Evolutionary conservation across 192 early-diverging fungal genomes (phyloP), one percentile per base, ranked within the genome.

Genomic region (Entomortierella beljakovae): DNA sequence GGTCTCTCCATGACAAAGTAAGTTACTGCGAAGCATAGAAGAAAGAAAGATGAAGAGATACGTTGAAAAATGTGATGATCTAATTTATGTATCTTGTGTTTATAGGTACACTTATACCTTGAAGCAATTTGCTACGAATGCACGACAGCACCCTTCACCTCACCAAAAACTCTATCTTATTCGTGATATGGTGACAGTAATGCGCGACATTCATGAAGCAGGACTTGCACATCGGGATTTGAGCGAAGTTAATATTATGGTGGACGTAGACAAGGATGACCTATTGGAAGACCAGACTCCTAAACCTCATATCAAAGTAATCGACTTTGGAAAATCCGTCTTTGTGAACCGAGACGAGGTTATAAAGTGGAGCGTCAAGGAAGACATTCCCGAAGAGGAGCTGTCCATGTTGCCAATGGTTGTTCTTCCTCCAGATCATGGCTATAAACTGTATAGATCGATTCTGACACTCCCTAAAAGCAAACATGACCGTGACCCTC

Each of bases 211-310:
- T 50, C 88, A 88, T 50, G 54, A 71, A 6, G 80, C 82, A 15
- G 88, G 88, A 9, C 76, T 90, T 7, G 87, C 88, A 7, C 88
- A 89, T 65, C 70, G 88, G 16, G 88, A 90, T 64, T 60, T 90
- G 18, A 84, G 82, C 20, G 88, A 90, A 59, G 87, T 90, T 22
- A 90, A 88, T 33, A 87, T 87, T 56, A 90, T 90, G 87, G 84
- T 90, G 32, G 80, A 84, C 50, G 84, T 83, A 42, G 73, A 80
- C 29, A 64, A 64, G 0, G 65, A 81, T 15, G 69, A 87, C 26
- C 20, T 46, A 8, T 55, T 90, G 0, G 69, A 82, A 32, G 87
- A 90, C 49, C 83, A 84, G 0, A 84, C 81, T 33, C 55, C 61
- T 1, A 71, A 66, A 40, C 85, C 87, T 0, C 67, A 80, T 55